Base-by-base conservation (phyloP, 352 stramenopile genomes). In the Pythium chondricola region DNA sequence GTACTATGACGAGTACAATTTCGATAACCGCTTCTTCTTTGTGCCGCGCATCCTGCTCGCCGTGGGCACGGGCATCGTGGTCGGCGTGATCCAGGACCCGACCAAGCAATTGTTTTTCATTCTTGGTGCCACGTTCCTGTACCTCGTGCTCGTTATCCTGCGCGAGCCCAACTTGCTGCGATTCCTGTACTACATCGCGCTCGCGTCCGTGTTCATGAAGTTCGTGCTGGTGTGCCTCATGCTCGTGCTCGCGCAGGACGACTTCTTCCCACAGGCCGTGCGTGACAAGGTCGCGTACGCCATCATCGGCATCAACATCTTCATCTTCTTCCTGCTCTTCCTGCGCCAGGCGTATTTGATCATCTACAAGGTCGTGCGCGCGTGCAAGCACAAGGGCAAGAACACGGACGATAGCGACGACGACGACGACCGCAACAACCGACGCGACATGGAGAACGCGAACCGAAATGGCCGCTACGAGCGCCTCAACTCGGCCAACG, bases 1-100 rank as follows among this genome's bases (percentile, higher is more conserved):
- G 16, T 91, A 90, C 67, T 95, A 93, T 43, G 82, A 92, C 47
- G 81, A 93, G 71, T 93, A 90, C 73, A 93, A 91, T 61, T 89
- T 88, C 27, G 75, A 90, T 53, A 93, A 95, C 54, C 81, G 83
- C 16, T 93, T 85, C 56, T 95, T 95, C 58, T 95, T 95, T 51
- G 67, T 93, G 20, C 76, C 75, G 6, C 70, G 81, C 0, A 90
- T 89, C 48, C 35, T 89, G 30, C 57, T 93, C 17, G 75, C 83
- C 2, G 60, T 93, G 0, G 40, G 56, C n/a, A 91, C 80, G 0
- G 83, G 83, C 30, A 68, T 70, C 16, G 61, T 93, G 16, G 79
- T 94, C 18, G 83, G 83, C 7, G 58, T 85, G 32, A 61, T 94
- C 27, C 67, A 71, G 6, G 61, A 88, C 48, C 62, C 78, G 24